Conservation (phyloP, 1,284 basidiomycete genomes). For the Golubevia sp. region DNA sequence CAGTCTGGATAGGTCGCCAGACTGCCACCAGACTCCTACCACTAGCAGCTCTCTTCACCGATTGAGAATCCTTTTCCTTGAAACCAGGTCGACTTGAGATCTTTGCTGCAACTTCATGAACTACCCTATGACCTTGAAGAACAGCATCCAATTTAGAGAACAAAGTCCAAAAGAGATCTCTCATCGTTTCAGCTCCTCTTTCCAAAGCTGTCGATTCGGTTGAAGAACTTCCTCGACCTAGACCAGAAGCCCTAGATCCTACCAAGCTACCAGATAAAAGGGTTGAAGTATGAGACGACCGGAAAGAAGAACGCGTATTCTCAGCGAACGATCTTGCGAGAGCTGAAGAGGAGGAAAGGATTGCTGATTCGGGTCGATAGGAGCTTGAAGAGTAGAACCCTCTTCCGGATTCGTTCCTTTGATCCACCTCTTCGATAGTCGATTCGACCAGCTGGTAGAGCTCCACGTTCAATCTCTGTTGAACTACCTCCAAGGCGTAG, state of each 20-base stretch:
- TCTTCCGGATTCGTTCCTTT: constrained; percentile 6
- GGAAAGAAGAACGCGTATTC: constrained; percentile 19
- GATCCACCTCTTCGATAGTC: constrained; percentile 85
- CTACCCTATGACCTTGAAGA: constrained; percentile 86
- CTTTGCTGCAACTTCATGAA: constrained; percentile 75
- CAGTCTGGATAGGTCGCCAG: constrained; percentile 88
- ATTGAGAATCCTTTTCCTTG: constrained; percentile 20
- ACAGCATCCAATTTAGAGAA: constrained; percentile 96
- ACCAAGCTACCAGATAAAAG: not conserved
- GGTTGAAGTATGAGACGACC: constrained; percentile 23
- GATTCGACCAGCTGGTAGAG: constrained; percentile 82
- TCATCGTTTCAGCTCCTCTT: constrained; percentile 60
- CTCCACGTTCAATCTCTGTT: constrained; percentile 82
- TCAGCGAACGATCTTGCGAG: constrained; percentile 26
- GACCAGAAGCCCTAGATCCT: constrained; percentile 6
- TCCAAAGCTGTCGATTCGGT: constrained; percentile 42
- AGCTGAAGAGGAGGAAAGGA: constrained; percentile 1
- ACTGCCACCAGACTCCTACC: constrained; percentile 71
- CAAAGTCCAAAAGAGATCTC: constrained; percentile 95
- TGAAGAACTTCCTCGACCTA: constrained; percentile 28
- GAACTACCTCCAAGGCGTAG: constrained; percentile 78
- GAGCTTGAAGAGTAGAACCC: not conserved
- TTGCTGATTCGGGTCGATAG: not conserved
- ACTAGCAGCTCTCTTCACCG: too few species aligned
- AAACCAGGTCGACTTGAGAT: constrained; percentile 34